A percentile compares a stretch with the other conserved stretches of the same genome.
Conservation (phyloP, 495 filamentous ascomycete genomes). For the Cryomyces minteri region DNA sequence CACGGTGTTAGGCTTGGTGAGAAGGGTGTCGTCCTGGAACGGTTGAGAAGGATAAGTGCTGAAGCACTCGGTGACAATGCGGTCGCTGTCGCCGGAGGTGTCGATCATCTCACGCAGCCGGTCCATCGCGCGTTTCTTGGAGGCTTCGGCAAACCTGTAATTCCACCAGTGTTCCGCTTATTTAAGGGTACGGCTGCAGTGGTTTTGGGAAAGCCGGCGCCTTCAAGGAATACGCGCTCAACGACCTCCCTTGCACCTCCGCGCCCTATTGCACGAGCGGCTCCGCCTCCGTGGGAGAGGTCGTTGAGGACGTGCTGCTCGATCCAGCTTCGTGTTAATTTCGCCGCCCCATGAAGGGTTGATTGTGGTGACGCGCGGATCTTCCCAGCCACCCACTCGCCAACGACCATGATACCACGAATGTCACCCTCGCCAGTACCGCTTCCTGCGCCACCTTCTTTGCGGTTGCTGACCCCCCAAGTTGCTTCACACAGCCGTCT, state of each 20-base stretch:
- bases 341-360: slow-evolving; percentile 13
- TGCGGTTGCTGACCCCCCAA: slow-evolving; percentile 63
- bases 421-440: slow-evolving; percentile 76
- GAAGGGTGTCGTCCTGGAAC: slow-evolving; percentile 80
- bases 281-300: slow-evolving; percentile 54
- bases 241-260: slow-evolving; percentile 71
- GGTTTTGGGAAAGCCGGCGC: slow-evolving; percentile 59
- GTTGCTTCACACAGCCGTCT: slow-evolving; percentile 79
- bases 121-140: slow-evolving; percentile 58
- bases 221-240: slow-evolving; percentile 69
- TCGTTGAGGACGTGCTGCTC: slow-evolving; percentile 58
- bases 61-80: slow-evolving; percentile 70
- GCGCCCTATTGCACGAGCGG: slow-evolving; percentile 56
- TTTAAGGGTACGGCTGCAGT: background rate
- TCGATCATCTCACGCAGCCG: slow-evolving; percentile 79
- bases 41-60: slow-evolving; percentile 64
- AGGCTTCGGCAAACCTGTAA: slow-evolving; percentile 47
- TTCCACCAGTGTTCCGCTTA: slow-evolving; percentile 1
- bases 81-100: slow-evolving; percentile 72
- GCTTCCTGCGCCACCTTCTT: slow-evolving; percentile 30
- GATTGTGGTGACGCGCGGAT: slow-evolving; percentile 33
- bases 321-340: slow-evolving; percentile 65
- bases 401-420: slow-evolving; percentile 78
- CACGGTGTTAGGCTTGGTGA: slow-evolving; percentile 70
- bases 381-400: slow-evolving; percentile 84